phyloP scores from a whole-genome alignment of 169 alveolate genomes.

The Plasmodium fragile region DNA sequence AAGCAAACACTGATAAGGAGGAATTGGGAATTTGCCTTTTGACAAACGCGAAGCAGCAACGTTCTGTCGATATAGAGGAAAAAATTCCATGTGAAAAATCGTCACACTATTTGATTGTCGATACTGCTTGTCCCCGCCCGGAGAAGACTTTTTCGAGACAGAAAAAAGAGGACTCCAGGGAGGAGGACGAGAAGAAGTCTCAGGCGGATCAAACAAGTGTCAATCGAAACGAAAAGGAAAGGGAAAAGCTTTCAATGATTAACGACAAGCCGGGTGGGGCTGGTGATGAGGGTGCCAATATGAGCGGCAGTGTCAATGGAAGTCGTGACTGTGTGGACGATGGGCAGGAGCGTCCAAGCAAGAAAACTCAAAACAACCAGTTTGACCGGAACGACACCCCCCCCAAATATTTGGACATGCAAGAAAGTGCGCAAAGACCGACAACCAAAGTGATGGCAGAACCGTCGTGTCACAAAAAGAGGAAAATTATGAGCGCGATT shows the following conservation, averaged over 20 bases:
- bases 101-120: not conserved
- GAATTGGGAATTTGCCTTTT: not conserved
- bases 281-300: not conserved
- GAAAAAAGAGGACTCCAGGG: not conserved
- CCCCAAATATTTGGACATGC: not conserved
- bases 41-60: not conserved
- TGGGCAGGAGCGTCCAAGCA: not conserved
- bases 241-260: not conserved
- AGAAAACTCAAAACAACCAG: not conserved
- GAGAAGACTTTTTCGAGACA: not conserved
- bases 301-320: not conserved
- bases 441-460: slow-evolving; percentile 9
- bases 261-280: not conserved
- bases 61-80: not conserved
- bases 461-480: slow-evolving; percentile 8
- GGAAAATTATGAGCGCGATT: not conserved
- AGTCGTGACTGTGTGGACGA: not conserved
- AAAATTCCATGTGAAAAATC: not conserved
- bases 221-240: not conserved
- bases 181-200: not conserved
- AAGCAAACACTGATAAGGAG: not conserved
- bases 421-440: not conserved
- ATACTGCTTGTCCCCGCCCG: not conserved
- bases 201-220: not conserved
- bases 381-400: not conserved